Base-by-base conservation (phyloP, 441 rosid genomes). In the Populus trichocarpa region DNA sequence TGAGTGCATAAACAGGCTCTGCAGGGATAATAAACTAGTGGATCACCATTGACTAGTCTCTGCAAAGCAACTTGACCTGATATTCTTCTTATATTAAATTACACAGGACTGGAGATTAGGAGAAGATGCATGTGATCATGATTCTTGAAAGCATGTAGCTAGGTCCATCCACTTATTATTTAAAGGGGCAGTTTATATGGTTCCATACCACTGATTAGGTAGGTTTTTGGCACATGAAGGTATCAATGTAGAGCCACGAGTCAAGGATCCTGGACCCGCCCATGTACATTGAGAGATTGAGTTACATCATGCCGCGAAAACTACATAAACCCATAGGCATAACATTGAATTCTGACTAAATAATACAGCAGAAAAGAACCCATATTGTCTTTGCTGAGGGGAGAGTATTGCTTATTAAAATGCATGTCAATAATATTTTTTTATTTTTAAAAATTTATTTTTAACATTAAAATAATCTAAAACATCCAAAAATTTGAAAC, bases 341-440 rank as follows among this genome's bases (percentile, higher is more conserved):
- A 36, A 63, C 53, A 61, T 69, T 46, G n/a, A 50, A 57, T 74
- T 75, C 66, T 75, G 71, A 36, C 72, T 40, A 71, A 42, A 78
- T 53, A 70, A 75, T 64, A 81, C 64, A 75, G 59, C 23, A 38
- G 61, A 28, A 35, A 75, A 72, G 59, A 9, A 40, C 67, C 74
- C 71, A 76, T 74, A 61, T 72, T 75, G 30, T 63, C 81, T 78
- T 71, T 46, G 77, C 77, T n/a, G n/a, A n/a, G n/a, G n/a, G n/a
- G n/a, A n/a, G n/a, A n/a, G n/a, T n/a, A n/a, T n/a, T n/a, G n/a
- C n/a, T n/a, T n/a, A n/a, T n/a, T n/a, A n/a, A n/a, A n/a, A n/a
- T n/a, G n/a, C n/a, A n/a, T n/a, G n/a, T n/a, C n/a, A n/a, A n/a
- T n/a, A n/a, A n/a, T n/a, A n/a, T n/a, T n/a, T n/a, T n/a, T n/a